Evolutionary conservation across 768 basidiomycete species (phyloP), one percentile per base, ranked within the genome.

Genomic region (Pisolithus sp.): DNA sequence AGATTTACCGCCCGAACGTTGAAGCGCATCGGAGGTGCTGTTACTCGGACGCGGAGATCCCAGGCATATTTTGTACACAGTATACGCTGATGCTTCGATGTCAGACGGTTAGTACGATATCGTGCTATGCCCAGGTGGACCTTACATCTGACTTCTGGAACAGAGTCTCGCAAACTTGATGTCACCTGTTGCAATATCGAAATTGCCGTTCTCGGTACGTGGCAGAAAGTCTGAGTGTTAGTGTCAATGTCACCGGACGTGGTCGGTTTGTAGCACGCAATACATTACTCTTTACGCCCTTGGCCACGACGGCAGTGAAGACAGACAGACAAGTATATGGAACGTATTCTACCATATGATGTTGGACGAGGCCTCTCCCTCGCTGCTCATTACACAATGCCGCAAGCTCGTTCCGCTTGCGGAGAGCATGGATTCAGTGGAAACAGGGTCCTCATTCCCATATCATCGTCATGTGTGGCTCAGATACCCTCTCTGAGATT

Each of bases 1-100:
- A 40, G 68, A 73, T 41, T 57, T 81, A 7, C 58, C 74, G 48
- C 72, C 74, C 0, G 76, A 77, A 50, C 57, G n/a, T n/a, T n/a
- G 69, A 38, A 47, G 62, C 13, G 76, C 74, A 7, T n/a, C n/a
- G n/a, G 61, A 70, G n/a, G 59, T 78, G n/a, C 68, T 81, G 7
- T 67, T 78, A 7, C 68, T 80, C 34, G 79, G 74, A 26, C 80
- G 78, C 53, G 79, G 78, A 9, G 79, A 81, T 57, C 72, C 74
- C 6, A 63, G 77, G 41, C 76, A 69, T 49, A 69, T 80, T 7
- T 53, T 80, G 8, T 77, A 73, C 59, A 78, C 77, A 0, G 52
- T 76, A 5, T 67, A 55, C 37, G 23, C 51, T 17, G 40, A 52
- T 41, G 26, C 10, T 30, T 24, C 9, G 48, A 8, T 12, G 30